Base-by-base conservation (phyloP, 2,329 filamentous ascomycete species). In the Sporothrix schenckii region DNA sequence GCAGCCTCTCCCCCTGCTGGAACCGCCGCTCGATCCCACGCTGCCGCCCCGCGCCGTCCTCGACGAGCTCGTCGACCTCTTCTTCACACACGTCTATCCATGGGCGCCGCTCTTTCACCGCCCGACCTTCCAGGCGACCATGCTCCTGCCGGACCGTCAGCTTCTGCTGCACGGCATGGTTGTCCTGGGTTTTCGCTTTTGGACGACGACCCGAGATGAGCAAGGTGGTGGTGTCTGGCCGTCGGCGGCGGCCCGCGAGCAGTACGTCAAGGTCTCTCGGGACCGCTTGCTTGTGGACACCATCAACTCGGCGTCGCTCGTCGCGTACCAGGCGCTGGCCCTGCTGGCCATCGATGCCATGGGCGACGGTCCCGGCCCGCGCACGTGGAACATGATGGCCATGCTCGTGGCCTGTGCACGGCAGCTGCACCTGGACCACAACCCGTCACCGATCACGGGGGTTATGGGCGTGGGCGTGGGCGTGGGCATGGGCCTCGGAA, bases 361-460 rank as follows among this genome's bases (percentile, higher is more conserved):
- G 4, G 72, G 72, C 66, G 30, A 69, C 3, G 72, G 72, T 0
- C 72, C 72, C 1, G 69, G 72, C 7, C 72, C 72, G 14, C 52
- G 72, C 1, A 69, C 70, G 7, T 73, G 72, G 72, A 73, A 72
- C 56, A 54, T 73, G 14, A 72, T 73, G 70, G 70, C 72, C 49
- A 73, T 73, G 72, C 70, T 73, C 0, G 70, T 73, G 19, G 70
- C 72, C 2, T 54, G 65, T 1, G 69, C 69, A 0, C 70, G 69
- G 9, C 72, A 73, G 66, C 69, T 73, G 24, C 41, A 68, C 47
- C 61, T 71, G n/a, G 72, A 63, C 71, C 24, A 70, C 66, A 19
- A 63, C 2, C 56, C 53, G 13, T 58, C 24, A 49, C 27, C 50
- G 1, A 21, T 60, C 3, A 13, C 47, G 30, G 9, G 21, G 27